phyloP scores from a whole-genome alignment of 306 rosid species.

The Rosa chinensis region DNA sequence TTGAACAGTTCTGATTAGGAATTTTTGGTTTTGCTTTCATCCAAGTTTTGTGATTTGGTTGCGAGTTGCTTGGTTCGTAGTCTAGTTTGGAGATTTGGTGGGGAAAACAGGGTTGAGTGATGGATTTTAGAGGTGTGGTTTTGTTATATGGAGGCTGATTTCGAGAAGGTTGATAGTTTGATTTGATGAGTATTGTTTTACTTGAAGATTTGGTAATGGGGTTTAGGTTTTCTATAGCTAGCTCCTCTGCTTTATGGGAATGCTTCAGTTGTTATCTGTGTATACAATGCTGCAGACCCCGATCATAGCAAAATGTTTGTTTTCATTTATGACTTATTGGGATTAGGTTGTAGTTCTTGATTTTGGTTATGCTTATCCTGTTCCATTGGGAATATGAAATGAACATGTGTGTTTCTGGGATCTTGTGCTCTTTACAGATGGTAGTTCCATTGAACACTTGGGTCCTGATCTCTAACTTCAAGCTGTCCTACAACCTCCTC shows the following conservation, averaged over 20 bases:
- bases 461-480: slow-evolving; percentile 96
- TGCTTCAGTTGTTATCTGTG: background rate
- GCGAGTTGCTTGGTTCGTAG: background rate
- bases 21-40: background rate
- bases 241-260: background rate
- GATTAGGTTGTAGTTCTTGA: background rate
- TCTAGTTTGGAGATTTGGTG: background rate
- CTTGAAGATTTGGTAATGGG: background rate
- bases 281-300: background rate
- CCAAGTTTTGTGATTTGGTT: background rate
- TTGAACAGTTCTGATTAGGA: background rate
- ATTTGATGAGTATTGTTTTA: background rate
- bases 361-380: background rate
- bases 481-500: slow-evolving; percentile 91
- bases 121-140: background rate
- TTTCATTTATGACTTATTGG: background rate
- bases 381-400: slow-evolving; percentile 5
- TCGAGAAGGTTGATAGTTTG: background rate
- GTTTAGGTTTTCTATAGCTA: background rate
- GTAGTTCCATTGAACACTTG: slow-evolving; percentile 97
- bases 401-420: background rate
- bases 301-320: background rate
- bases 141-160: background rate
- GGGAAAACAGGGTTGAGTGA: background rate
- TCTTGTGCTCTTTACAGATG: slow-evolving; percentile 46